Conservation (phyloP, 2,329 filamentous ascomycete species). For the Colletotrichum tanaceti region DNA sequence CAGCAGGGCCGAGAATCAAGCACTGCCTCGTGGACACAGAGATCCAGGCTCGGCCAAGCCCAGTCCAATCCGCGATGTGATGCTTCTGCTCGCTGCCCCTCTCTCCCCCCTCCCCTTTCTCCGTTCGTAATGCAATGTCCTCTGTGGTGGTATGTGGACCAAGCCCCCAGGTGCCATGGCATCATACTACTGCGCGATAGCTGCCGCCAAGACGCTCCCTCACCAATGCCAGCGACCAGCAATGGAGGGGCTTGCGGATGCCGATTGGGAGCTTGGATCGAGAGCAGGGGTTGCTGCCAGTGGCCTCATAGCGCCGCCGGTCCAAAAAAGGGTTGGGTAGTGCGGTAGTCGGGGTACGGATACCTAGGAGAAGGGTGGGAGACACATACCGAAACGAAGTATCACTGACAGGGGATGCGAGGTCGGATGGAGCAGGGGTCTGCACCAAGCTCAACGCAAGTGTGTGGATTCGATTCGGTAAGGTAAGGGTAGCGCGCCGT, state of each 20-base stretch:
- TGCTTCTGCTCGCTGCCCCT: constrained; percentile 31
- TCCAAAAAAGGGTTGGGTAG: constrained; percentile 1
- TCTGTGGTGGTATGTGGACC: constrained; percentile 30
- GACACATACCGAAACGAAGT: constrained; percentile 20
- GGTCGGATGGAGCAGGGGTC: constrained; percentile 37
- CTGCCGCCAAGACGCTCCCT: constrained; percentile 36
- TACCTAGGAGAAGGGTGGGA: constrained; percentile 7
- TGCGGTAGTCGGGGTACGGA: constrained; percentile 22
- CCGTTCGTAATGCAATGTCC: constrained; percentile 21
- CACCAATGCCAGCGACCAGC: constrained; percentile 36
- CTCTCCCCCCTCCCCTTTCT: constrained; percentile 15
- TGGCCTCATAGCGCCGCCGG: constrained; percentile 9
- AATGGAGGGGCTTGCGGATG: constrained; percentile 36
- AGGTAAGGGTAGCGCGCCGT: constrained; percentile 23
- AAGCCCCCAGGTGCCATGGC: constrained; percentile 38
- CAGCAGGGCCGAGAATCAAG: constrained; percentile 24
- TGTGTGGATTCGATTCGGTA: constrained; percentile 31
- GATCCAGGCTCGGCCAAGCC: constrained; percentile 7
- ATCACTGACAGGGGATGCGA: constrained; percentile 27
- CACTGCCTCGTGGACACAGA: constrained; percentile 14
- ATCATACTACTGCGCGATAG: constrained; percentile 41
- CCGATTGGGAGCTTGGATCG: constrained; percentile 38
- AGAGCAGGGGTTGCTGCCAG: constrained; percentile 30
- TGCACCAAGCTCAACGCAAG: constrained; percentile 40
- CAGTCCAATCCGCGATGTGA: constrained; percentile 34